Evolutionary conservation across 257 asterid species (phyloP).

Genomic region (Plantago major): DNA sequence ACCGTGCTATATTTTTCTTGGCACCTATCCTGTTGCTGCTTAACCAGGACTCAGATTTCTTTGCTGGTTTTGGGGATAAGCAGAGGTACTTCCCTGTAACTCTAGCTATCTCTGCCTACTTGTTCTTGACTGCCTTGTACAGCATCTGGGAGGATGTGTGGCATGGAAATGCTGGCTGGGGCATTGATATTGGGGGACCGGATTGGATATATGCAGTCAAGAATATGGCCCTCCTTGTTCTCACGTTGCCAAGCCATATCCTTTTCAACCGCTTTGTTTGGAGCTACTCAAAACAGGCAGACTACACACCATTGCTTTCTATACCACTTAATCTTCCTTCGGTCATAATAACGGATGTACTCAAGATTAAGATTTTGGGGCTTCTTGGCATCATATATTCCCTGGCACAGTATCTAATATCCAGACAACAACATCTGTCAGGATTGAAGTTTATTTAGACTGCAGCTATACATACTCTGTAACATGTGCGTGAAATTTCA

Average conservation of each 20-base stretch:
- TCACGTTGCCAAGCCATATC: conserved; percentile 87
- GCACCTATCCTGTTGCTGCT: conserved; percentile 87
- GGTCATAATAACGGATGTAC: conserved; percentile 60
- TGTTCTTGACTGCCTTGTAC: conserved; percentile 60
- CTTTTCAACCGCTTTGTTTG: conserved; percentile 89
- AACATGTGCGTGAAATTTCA: conserved; percentile 32
- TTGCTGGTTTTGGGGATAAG: conserved; percentile 93
- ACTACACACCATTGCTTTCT: conserved; percentile 57
- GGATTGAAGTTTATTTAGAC: conserved; percentile 89
- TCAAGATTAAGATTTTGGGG: conserved; percentile 84
- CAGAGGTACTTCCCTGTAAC: conserved; percentile 97
- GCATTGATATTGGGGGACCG: conserved; percentile 78
- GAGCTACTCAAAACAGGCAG: conserved; percentile 75
- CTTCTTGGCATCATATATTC: conserved; percentile 89
- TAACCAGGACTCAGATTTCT: conserved; percentile 91
- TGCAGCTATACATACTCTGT: conserved; percentile 25
- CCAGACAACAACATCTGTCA: conserved; percentile 79
- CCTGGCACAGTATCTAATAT: conserved; percentile 75
- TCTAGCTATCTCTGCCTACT: conserved; percentile 59
- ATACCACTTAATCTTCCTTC: conserved; percentile 85
- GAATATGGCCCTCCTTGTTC: conserved; percentile 80
- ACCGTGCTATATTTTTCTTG: conserved; percentile 87
- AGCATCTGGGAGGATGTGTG: conserved; percentile 90
- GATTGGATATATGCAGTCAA: conserved; percentile 88
- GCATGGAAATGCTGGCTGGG: conserved; percentile 85